Base-by-base conservation (phyloP, 139 green algal genomes). In the Micractinium conductrix region DNA sequence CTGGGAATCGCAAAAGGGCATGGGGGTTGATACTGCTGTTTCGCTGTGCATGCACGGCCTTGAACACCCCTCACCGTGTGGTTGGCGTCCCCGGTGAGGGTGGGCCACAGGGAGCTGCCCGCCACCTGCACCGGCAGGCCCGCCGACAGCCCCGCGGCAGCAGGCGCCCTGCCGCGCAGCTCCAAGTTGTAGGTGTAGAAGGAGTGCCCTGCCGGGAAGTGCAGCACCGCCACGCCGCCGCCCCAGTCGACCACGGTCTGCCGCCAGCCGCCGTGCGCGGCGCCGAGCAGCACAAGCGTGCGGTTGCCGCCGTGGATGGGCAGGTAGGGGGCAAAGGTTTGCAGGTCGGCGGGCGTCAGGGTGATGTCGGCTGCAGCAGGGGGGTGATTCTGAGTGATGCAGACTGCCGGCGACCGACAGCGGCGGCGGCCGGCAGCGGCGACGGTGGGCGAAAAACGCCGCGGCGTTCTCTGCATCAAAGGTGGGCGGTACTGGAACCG, bases 271-370 rank as follows among this genome's bases (percentile, higher is more conserved):
- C 65, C 65, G 12, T 33, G 65, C 65, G 26, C 43, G 65, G 24
- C 70, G 26, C 70, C 70, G 12, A 53, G 42, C 70, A 78, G 70
- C 70, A 78, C 42, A 2, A 78, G 28, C 0, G 70, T 78, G 9
- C 70, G 42, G 70, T 78, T 78, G 70, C 70, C 70, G 70, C 70
- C 42, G 26, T 78, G 35, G 16, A 78, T 38, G 42, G 70, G 70
- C 70, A 78, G 70, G 42, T 43, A 78, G 26, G 42, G 26, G 26
- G 26, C 9, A 8, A 78, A 78, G 70, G 42, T 10, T 26, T n/a
- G 42, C 28, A 58, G 5, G 43, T 78, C 42, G 12, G 44, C 4
- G 17, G 70, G 42, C 1, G 12, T 26, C 2, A 78, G 33, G 42
- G 7, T 8, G 70, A 78, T 78, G 70, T 78, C 42, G 9, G 38